Evolutionary conservation across 371 early-diverging fungal species (phyloP).

Genomic region (Mortierella sp.): DNA sequence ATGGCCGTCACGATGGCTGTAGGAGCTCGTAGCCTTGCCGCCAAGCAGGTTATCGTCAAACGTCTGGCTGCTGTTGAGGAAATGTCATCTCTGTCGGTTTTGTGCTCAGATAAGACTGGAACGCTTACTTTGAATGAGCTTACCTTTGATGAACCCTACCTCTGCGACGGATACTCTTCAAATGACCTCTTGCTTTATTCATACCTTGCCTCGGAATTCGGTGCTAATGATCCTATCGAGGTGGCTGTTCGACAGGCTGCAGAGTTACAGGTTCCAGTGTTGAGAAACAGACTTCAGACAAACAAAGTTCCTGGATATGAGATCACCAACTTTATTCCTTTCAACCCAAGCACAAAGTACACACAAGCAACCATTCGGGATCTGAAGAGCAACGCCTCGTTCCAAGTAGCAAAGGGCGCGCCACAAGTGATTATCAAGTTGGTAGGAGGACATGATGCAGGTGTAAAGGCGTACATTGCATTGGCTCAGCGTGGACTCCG

Average conservation of each 20-base stretch:
- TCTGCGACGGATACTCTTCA: slow-evolving; percentile 75
- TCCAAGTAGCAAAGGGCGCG: slow-evolving; percentile 90
- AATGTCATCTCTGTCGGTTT: slow-evolving; percentile 92
- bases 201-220: slow-evolving; percentile 88
- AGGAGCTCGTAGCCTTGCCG: slow-evolving; percentile 91
- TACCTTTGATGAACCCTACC: slow-evolving; percentile 86
- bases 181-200: slow-evolving; percentile 83
- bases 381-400: slow-evolving; percentile 71
- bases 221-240: slow-evolving; percentile 91
- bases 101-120: slow-evolving; percentile 98
- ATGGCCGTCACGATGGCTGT: slow-evolving; percentile 97
- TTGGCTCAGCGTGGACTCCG: slow-evolving; percentile 89
- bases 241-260: slow-evolving; percentile 85
- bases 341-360: slow-evolving; percentile 88
- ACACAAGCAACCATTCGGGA: slow-evolving; percentile 86
- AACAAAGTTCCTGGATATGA: slow-evolving; percentile 84
- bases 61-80: slow-evolving; percentile 95
- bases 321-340: slow-evolving; percentile 83
- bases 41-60: slow-evolving; percentile 95
- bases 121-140: slow-evolving; percentile 94
- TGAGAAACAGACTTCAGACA: slow-evolving; percentile 64
- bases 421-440: slow-evolving; percentile 89
- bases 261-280: slow-evolving; percentile 72
- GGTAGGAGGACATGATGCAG: slow-evolving; percentile 82
- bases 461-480: slow-evolving; percentile 71